phyloP scores from a whole-genome alignment of 305 asterid species.

The Fraxinus dipetala region DNA sequence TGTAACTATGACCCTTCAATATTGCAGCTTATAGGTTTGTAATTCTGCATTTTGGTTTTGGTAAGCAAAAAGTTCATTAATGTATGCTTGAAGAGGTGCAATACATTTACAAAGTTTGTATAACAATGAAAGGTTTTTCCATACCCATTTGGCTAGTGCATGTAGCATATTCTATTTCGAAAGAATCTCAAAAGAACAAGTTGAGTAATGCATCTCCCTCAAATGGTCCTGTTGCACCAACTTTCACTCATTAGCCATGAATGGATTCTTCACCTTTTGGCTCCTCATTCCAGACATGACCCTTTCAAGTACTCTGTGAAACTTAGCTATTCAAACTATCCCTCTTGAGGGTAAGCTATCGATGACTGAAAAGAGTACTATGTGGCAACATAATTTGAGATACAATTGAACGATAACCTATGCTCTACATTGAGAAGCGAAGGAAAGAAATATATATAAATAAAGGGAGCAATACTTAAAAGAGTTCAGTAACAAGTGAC shows the following conservation, averaged over 20 bases:
- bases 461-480: not conserved
- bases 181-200: not conserved
- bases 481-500: not conserved
- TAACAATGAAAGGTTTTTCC: not conserved
- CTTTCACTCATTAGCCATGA: not conserved
- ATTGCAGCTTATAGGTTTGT: not conserved
- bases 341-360: not conserved
- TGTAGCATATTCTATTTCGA: not conserved
- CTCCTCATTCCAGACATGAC: not conserved
- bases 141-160: not conserved
- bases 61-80: not conserved
- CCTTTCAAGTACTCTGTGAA: not conserved
- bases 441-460: not conserved
- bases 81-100: not conserved
- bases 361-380: not conserved
- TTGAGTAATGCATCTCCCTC: not conserved
- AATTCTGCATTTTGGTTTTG: conserved; percentile 9
- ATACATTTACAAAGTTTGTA: not conserved
- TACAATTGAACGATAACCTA: not conserved
- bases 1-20: conserved; percentile 1
- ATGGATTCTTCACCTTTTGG: not conserved
- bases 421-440: not conserved
- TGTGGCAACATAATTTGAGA: not conserved
- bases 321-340: not conserved
- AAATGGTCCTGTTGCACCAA: not conserved